Conservation (phyloP, 2,329 filamentous ascomycete genomes). For the Arthroderma uncinatum region DNA sequence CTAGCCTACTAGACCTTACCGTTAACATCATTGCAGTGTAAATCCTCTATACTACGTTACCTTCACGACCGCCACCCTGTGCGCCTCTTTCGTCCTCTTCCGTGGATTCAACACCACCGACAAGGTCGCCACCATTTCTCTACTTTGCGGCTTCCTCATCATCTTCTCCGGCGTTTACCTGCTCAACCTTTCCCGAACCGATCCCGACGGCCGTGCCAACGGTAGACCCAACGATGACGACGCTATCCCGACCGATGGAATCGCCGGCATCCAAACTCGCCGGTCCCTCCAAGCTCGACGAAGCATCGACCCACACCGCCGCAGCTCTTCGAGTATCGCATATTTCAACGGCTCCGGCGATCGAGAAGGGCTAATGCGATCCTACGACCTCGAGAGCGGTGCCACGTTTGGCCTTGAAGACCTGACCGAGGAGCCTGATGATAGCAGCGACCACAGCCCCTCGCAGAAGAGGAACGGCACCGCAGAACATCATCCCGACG, state of each 20-base stretch:
- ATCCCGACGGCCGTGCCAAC: constrained; percentile 66
- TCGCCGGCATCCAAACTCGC: constrained; percentile 79
- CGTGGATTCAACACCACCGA: constrained; percentile 92
- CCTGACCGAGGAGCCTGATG: constrained; percentile 56
- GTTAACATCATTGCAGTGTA: constrained; percentile 48
- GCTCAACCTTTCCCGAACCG: constrained; percentile 84
- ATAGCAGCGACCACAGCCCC: not conserved
- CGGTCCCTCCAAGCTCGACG: constrained; percentile 85
- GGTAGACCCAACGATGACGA: constrained; percentile 52
- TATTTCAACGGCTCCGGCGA: constrained; percentile 50
- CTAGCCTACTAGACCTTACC: not conserved
- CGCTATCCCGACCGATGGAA: constrained; percentile 78
- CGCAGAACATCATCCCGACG: constrained; percentile 6
- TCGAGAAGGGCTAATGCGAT: constrained; percentile 71
- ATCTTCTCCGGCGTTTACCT: constrained; percentile 95
- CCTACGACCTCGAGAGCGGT: constrained; percentile 71
- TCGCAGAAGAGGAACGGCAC: constrained; percentile 5
- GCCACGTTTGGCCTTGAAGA: constrained; percentile 66
- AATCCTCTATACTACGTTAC: constrained; percentile 97
- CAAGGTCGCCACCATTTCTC: constrained; percentile 78
- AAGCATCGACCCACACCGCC: constrained; percentile 49
- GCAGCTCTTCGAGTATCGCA: constrained; percentile 52
- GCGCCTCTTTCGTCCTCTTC: constrained; percentile 92
- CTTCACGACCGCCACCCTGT: constrained; percentile 87
- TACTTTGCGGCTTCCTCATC: constrained; percentile 83